Base-by-base conservation (phyloP, 208 protist species). In the Leishmania lainsoni region DNA sequence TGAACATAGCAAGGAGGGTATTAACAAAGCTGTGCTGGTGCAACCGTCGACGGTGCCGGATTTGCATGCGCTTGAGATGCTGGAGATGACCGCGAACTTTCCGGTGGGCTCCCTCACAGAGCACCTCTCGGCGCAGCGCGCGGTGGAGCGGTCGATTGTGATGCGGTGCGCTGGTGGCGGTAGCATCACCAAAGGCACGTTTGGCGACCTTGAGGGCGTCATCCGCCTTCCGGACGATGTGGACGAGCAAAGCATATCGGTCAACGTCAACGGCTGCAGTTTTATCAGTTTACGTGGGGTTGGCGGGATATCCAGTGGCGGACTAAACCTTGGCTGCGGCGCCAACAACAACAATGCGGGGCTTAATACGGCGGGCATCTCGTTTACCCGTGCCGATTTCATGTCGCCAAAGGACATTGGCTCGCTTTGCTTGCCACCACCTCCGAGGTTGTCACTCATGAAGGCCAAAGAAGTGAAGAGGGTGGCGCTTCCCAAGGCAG, bases 41-140 rank as follows among this genome's bases (percentile, higher is more conserved):
- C 90, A 90, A 45, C 85, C 91, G 32, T 88, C 86, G 35, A 79
- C 79, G 56, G 89, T 96, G 76, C 59, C 87, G 3, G 89, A 93
- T 54, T 77, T 86, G 66, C 91, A 96, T 81, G 83, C 88, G 52
- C 85, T 97, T 35, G 91, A 97, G 80, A 88, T 82, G 69, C 70
- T 97, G 10, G 92, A 96, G 79, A 94, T 94, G 87, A 83, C 81
- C 51, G 90, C 89, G 3, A 96, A 97, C 81, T 84, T 96, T 14
- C 92, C 92, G 0, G 77, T 72, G 3, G 92, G 91, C 26, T 79
- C 89, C n/a, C 83, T 95, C n/a, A 89, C 87, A 8, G 75, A 77
- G 59, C 87, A 89, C 51, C 73, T 87, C 6, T 71, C 39, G 56
- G 76, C 78, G 26, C 83, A 83, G 79, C 83, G 83, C 22, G 83